These are phyloP conservation scores for Lactarius psammicola DNA, from an alignment of 768 basidiomycete species.

Conservation along the genomic window DNA sequence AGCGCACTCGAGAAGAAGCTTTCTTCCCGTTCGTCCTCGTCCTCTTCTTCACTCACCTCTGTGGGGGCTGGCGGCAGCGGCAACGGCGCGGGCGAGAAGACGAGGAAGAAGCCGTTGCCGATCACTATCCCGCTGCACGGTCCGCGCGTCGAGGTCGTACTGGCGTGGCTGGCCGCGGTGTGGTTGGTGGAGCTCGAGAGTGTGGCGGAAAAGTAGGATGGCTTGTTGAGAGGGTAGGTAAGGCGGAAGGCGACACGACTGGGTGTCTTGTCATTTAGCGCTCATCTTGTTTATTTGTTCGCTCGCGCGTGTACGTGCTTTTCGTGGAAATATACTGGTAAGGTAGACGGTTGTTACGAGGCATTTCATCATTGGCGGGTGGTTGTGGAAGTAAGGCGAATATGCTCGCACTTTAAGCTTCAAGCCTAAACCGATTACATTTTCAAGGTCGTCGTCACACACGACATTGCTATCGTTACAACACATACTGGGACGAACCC, in stretches of 20 bases:
- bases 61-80: constrained; percentile 34
- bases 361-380: not conserved
- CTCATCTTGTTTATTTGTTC: not conserved
- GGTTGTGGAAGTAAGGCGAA: not conserved
- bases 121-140: constrained; percentile 85
- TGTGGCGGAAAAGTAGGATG: constrained; percentile 28
- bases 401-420: too few relatives aligned
- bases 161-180: constrained; percentile 84
- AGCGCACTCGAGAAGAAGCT: constrained; percentile 52
- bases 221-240: not conserved
- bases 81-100: constrained; percentile 35
- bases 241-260: too few relatives aligned
- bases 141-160: constrained; percentile 78
- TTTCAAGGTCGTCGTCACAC: too few relatives aligned
- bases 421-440: too few relatives aligned
- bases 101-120: constrained; percentile 54
- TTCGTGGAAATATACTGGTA: not conserved
- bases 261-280: not conserved
- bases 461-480: too few relatives aligned
- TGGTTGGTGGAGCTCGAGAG: constrained; percentile 71
- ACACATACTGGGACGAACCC: too few relatives aligned
- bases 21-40: constrained; percentile 25
- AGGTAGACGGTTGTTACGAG: not conserved
- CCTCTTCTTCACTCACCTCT: constrained; percentile 4
- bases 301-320: not conserved